Evolutionary conservation across 2,329 filamentous ascomycete genomes (phyloP).

Genomic region (Fusarium drepaniforme): DNA sequence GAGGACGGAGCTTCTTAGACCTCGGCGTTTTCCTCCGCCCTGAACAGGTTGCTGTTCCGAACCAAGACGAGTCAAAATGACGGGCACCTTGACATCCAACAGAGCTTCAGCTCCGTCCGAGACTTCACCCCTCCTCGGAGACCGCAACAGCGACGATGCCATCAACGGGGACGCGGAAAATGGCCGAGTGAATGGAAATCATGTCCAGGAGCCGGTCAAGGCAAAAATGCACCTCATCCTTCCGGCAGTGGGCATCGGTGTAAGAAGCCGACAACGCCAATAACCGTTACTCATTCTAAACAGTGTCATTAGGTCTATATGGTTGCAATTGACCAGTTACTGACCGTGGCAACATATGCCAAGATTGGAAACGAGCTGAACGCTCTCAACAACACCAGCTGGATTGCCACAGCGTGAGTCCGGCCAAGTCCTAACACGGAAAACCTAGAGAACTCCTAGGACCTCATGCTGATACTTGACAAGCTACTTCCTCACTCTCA

Average conservation of each 20-base stretch:
- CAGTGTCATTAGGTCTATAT: constrained; percentile 70
- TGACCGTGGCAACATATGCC: constrained; percentile 83
- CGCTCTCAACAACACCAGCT: constrained; percentile 79
- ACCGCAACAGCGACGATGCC: not conserved
- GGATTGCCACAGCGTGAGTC: constrained; percentile 70
- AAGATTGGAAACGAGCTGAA: constrained; percentile 81
- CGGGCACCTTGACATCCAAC: constrained; percentile 4
- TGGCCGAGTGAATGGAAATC: constrained; percentile 3
- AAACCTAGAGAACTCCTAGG: not conserved
- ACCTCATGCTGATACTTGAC: not conserved
- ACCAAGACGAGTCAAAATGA: constrained; percentile 19
- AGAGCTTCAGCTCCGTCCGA: constrained; percentile 31
- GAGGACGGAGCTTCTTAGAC: not conserved
- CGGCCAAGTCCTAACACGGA: not conserved
- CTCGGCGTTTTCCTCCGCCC: not conserved
- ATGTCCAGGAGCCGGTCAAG: constrained; percentile 31
- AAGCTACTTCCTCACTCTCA: constrained; percentile 79
- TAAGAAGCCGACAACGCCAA: constrained; percentile 22
- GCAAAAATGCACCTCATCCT: constrained; percentile 54
- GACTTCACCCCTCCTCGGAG: constrained; percentile 44
- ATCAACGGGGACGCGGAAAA: constrained; percentile 27
- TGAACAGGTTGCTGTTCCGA: not conserved
- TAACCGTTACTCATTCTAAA: constrained; percentile 2
- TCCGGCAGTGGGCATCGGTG: constrained; percentile 54
- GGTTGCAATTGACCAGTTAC: constrained; percentile 80